These are phyloP conservation scores for Tuber umbilicatum DNA, from an alignment of 495 filamentous ascomycete genomes.

Conservation along the genomic window DNA sequence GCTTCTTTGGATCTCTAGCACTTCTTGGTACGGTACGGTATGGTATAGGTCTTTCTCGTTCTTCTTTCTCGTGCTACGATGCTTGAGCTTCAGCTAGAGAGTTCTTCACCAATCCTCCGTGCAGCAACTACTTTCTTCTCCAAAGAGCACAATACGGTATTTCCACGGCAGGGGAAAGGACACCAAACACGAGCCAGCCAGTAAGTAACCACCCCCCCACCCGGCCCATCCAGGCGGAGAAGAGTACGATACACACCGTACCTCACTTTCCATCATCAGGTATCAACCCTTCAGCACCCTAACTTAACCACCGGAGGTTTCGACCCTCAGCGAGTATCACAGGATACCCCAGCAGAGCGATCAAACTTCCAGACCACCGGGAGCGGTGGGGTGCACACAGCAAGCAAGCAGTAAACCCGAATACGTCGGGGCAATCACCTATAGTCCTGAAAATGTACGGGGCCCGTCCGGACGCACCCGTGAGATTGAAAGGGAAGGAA, in stretches of 20 bases:
- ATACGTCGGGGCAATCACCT: too few species aligned
- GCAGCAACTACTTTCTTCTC: neutral
- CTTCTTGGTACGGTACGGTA: too few species aligned
- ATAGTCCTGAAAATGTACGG: too few species aligned
- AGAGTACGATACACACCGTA: neutral
- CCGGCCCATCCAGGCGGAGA: neutral
- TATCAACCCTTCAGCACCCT: neutral
- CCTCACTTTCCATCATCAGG: neutral
- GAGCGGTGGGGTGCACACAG: neutral
- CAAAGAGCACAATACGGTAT: neutral
- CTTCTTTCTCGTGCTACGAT: neutral
- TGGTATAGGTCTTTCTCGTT: neutral
- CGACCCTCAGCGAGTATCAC: neutral
- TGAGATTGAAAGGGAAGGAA: too few species aligned
- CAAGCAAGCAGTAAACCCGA: too few species aligned
- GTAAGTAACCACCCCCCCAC: neutral
- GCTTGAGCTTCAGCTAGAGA: neutral
- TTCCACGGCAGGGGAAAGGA: neutral
- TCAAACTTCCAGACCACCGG: neutral
- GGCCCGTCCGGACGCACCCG: neutral
- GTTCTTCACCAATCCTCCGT: neutral
- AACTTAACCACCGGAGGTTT: neutral
- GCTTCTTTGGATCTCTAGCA: neutral
- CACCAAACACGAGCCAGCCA: neutral
- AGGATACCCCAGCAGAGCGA: neutral